These are phyloP conservation scores for Centaurea solstitialis DNA, from an alignment of 129 eudicot genomes.

Conservation along the genomic window DNA sequence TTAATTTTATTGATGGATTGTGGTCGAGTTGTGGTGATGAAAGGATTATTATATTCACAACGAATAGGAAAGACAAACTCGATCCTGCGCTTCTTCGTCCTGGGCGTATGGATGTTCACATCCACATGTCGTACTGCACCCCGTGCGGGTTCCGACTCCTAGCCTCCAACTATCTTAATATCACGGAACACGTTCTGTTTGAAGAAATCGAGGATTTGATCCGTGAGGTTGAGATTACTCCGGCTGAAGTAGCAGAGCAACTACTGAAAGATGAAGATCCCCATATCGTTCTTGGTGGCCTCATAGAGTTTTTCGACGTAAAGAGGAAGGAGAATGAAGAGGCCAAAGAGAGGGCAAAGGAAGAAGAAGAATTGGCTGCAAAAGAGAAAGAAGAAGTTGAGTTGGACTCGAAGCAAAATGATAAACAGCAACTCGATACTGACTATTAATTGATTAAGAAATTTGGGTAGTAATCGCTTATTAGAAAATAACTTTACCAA, in stretches of 20 bases:
- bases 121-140: constrained; percentile 43
- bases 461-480: neutral
- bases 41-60: constrained; percentile 36
- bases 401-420: neutral
- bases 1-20: constrained; percentile 41
- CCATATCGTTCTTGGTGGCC: constrained; percentile 25
- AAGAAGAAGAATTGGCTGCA: neutral
- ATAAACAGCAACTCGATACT: neutral
- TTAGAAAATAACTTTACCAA: neutral
- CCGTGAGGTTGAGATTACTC: constrained; percentile 14
- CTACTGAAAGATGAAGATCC: constrained; percentile 28
- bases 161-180: constrained; percentile 28
- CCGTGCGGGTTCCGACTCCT: constrained; percentile 22
- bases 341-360: constrained; percentile 19
- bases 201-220: constrained; percentile 28
- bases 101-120: constrained; percentile 40
- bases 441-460: neutral
- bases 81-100: constrained; percentile 40
- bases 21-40: constrained; percentile 50
- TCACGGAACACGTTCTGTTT: constrained; percentile 14
- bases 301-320: constrained; percentile 22
- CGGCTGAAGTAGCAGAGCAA: constrained; percentile 45
- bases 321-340: constrained; percentile 16
- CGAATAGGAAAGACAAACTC: constrained; percentile 37
- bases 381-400: neutral